These are phyloP conservation scores for Funneliformis caledonium DNA, from an alignment of 371 early-diverging fungal species.

Conservation along the genomic window DNA sequence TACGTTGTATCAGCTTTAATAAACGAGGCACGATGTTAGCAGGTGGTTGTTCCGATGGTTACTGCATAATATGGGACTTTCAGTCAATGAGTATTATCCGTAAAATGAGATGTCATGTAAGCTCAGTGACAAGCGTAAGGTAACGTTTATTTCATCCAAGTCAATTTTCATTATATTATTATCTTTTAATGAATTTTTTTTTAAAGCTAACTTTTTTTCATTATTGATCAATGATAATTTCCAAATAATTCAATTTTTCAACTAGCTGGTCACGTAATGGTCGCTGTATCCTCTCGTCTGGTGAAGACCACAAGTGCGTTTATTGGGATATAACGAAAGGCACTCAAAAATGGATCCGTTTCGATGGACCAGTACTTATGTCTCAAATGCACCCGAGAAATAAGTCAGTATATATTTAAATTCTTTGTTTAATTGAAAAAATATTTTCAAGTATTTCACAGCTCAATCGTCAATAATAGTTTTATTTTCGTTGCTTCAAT, in stretches of 20 bases:
- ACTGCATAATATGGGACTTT: constrained; percentile 86
- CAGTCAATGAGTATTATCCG: constrained; percentile 78
- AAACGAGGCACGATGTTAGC: constrained; percentile 78
- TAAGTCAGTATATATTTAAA: constrained; percentile 52
- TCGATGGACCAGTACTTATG: constrained; percentile 66
- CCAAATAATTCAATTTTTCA: background rate
- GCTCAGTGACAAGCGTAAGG: constrained; percentile 77
- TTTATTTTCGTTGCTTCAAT: constrained; percentile 60
- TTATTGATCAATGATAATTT: background rate
- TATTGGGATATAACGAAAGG: constrained; percentile 82
- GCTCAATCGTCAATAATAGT: constrained; percentile 44
- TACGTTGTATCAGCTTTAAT: constrained; percentile 69
- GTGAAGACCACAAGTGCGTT: constrained; percentile 84
- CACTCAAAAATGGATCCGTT: constrained; percentile 59
- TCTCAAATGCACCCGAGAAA: constrained; percentile 76
- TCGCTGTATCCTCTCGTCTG: constrained; percentile 67
- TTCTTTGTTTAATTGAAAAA: background rate
- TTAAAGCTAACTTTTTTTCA: background rate
- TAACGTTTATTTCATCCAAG: constrained; percentile 42
- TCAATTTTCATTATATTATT: background rate
- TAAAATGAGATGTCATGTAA: constrained; percentile 75
- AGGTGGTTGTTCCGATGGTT: constrained; percentile 82
- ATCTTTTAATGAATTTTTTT: background rate
- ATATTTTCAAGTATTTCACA: constrained; percentile 1
- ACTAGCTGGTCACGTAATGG: constrained; percentile 75